Base-by-base conservation (phyloP, 2,329 filamentous ascomycete species). In the Ilyonectria mors-panacis region DNA sequence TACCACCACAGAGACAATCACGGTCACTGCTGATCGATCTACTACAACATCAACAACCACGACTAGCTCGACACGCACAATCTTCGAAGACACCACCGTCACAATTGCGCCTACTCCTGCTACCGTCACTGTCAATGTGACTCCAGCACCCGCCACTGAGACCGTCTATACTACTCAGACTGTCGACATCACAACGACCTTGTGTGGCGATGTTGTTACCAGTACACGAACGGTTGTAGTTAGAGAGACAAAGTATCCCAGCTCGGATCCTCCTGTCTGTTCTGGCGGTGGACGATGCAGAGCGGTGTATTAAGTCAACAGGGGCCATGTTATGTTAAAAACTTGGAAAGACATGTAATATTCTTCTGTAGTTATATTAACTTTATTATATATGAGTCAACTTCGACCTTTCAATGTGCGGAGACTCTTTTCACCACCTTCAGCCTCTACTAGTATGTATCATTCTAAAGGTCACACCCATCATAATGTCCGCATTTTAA, bases 241-340 rank as follows among this genome's bases (percentile, higher is more conserved):
- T 5, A 60, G 23, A 33, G 21, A 42, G 58, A 60, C 47, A 2
- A 53, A 39, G 35, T 60, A 60, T 42, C 58, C 39, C n/a, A 42
- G n/a, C 39, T 6, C 1, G n/a, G 7, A 42, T n/a, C 39, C 39
- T 28, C 45, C 45, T 28, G 45, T 50, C 10, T 50, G 45, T 9
- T 17, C 45, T 8, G 39, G 39, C 8, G 7, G 15, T 50, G 45
- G 45, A 50, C 12, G 45, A 50, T 50, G 45, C 23, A 9, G 26
- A 13, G 21, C n/a, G 45, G 23, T 15, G 45, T 23, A 26, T 48
- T n/a, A 42, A 42, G 39, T 42, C 17, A n/a, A 42, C 8, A n/a
- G 15, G 39, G 39, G 33, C 33, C 33, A 37, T 37, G 33, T 17
- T 39, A 39, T 13, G 17, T 17, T n/a, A 42, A 42, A 17, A 42